Conservation (phyloP, 768 basidiomycete species). For the Boletus speciosus region DNA sequence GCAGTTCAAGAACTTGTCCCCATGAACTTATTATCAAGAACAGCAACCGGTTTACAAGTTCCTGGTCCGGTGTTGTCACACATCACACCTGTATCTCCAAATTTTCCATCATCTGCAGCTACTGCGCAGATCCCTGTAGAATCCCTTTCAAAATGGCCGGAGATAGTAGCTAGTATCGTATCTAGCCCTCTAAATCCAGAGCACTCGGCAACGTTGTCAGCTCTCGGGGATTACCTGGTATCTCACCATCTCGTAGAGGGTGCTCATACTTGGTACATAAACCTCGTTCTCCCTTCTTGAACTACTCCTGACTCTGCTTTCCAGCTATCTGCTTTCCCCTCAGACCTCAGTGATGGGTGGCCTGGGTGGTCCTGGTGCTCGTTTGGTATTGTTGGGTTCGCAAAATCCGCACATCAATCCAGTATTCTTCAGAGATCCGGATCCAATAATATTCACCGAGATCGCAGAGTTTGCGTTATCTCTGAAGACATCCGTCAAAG, state of each 20-base stretch:
- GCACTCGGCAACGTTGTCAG: constrained; percentile 69
- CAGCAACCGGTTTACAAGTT: constrained; percentile 38
- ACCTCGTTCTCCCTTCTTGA: background rate
- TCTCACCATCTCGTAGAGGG: constrained; percentile 75
- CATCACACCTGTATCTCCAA: constrained; percentile 62
- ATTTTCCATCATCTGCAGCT: constrained; percentile 46
- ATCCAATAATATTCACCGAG: constrained; percentile 83
- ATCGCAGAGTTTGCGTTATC: constrained; percentile 89
- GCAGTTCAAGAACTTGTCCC: constrained; percentile 75
- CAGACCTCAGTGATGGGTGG: constrained; percentile 75
- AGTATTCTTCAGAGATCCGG: constrained; percentile 60
- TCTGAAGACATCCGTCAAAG: constrained; percentile 66
- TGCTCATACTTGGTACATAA: constrained; percentile 81
- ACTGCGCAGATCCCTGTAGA: constrained; percentile 53
- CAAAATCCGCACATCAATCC: constrained; percentile 51
- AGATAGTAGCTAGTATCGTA: constrained; percentile 80
- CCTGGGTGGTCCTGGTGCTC: constrained; percentile 59
- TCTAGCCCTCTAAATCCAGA: constrained; percentile 67
- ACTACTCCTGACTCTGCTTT: constrained; percentile 4
- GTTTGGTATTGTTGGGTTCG: constrained; percentile 72
- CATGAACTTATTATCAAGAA: constrained; percentile 46
- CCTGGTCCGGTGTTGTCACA: constrained; percentile 32
- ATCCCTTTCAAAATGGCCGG: constrained; percentile 75
- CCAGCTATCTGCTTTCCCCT: constrained; percentile 82
- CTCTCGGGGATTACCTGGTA: constrained; percentile 80